phyloP scores from a whole-genome alignment of 2,329 filamentous ascomycete species.

The Chaetomium sp. region DNA sequence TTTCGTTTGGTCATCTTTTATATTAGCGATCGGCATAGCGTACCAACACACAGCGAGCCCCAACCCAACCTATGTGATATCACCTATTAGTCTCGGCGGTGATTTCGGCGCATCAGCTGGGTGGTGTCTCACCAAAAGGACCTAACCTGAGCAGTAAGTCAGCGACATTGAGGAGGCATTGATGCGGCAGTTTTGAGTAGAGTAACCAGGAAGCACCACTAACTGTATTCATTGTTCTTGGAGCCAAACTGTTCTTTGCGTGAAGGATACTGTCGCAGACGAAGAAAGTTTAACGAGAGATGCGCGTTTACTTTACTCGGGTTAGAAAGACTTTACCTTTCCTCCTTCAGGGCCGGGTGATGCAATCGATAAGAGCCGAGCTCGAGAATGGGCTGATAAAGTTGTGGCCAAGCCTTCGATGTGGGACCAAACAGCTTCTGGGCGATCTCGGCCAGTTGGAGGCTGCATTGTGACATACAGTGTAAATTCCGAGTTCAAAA shows the following conservation, averaged over 20 bases:
- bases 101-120: constrained; percentile 14
- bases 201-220: constrained; percentile 34
- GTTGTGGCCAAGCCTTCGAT: neutral
- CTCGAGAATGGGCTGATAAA: neutral
- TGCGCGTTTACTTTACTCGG: neutral
- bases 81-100: constrained; percentile 17
- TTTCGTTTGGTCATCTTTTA: constrained; percentile 1
- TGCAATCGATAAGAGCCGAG: constrained; percentile 32
- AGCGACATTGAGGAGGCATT: constrained; percentile 1
- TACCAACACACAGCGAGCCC: constrained; percentile 85
- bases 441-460: neutral
- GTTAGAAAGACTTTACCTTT: constrained; percentile 1
- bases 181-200: neutral
- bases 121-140: constrained; percentile 62
- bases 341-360: constrained; percentile 29
- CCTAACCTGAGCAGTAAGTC: constrained; percentile 51
- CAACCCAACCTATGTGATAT: constrained; percentile 72
- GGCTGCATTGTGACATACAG: constrained; percentile 2
- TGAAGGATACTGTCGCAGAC: neutral
- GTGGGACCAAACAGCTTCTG: neutral
- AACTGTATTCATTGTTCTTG: constrained; percentile 56
- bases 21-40: constrained; percentile 12
- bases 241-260: neutral
- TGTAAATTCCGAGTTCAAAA: neutral
- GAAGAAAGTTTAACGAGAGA: neutral